phyloP scores from a whole-genome alignment of 208 protist species.

The Trypanosoma mega region DNA sequence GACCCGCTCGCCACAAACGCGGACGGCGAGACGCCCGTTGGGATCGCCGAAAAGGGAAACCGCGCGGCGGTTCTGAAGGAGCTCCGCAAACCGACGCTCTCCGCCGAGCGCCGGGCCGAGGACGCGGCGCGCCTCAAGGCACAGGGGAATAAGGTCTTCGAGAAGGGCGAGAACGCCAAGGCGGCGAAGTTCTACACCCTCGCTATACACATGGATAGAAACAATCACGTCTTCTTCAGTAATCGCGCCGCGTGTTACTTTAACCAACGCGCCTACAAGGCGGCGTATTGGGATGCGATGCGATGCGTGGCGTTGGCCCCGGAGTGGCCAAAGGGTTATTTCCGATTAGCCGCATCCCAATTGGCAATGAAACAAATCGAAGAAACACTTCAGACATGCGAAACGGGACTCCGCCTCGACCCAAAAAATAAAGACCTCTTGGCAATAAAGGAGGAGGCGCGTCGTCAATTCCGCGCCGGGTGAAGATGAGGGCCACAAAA shows the following conservation, averaged over 20 bases:
- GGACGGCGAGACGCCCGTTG: slow-evolving; percentile 54
- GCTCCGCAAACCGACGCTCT: slow-evolving; percentile 55
- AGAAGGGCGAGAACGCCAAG: slow-evolving; percentile 84
- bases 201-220: slow-evolving; percentile 85
- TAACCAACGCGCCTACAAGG: slow-evolving; percentile 76
- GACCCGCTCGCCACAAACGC: slow-evolving; percentile 57
- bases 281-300: slow-evolving; percentile 87
- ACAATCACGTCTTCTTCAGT: slow-evolving; percentile 90
- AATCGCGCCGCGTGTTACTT: slow-evolving; percentile 93
- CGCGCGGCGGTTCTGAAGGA: slow-evolving; percentile 49
- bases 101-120: slow-evolving; percentile 41
- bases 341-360: slow-evolving; percentile 81
- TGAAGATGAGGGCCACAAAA: slow-evolving; percentile 33
- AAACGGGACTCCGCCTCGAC: slow-evolving; percentile 63
- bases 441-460: slow-evolving; percentile 60
- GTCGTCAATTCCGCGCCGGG: not conserved
- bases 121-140: slow-evolving; percentile 76
- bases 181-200: slow-evolving; percentile 92
- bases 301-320: slow-evolving; percentile 84
- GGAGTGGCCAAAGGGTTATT: slow-evolving; percentile 92
- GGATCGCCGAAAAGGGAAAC: slow-evolving; percentile 51
- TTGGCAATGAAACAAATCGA: slow-evolving; percentile 63
- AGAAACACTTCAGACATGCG: slow-evolving; percentile 58
- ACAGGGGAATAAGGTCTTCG: slow-evolving; percentile 91
- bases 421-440: slow-evolving; percentile 65